Percentiles rank a stretch among this genome's conserved stretches.
Conservation (phyloP, 345 rosid genomes). For the Kernera saxatilis region DNA sequence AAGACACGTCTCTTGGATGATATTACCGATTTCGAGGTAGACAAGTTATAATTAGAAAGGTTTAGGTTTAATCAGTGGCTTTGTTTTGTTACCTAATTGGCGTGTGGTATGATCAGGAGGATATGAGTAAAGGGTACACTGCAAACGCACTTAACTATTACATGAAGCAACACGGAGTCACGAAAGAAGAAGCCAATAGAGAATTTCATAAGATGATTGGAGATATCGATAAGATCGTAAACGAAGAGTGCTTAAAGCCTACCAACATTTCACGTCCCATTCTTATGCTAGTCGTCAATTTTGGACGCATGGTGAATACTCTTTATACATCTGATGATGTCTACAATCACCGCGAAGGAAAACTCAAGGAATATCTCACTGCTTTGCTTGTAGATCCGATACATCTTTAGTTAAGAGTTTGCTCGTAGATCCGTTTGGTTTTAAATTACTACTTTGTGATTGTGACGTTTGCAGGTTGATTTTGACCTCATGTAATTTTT, state of each 20-base stretch:
- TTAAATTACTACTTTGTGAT: no score
- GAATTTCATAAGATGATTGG: neutral
- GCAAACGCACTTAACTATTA: slow-evolving; percentile 6
- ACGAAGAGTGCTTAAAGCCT: neutral
- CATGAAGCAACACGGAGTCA: slow-evolving; percentile 3
- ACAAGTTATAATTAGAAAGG: no score
- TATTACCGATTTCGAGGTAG: slow-evolving; percentile 12
- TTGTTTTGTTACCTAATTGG: neutral
- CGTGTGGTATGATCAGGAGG: slow-evolving; percentile 21
- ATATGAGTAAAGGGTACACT: slow-evolving; percentile 20
- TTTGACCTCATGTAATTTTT: neutral
- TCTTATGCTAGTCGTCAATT: neutral
- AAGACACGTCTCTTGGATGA: slow-evolving; percentile 14
- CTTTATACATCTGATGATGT: neutral
- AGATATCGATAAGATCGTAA: neutral
- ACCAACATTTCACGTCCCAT: neutral
- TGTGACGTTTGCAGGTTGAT: neutral
- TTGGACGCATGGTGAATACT: neutral
- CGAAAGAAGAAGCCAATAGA: neutral
- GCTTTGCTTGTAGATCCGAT: neutral
- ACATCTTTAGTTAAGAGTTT: neutral
- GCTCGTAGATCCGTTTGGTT: no score
- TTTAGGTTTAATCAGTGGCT: neutral
- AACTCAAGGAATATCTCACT: neutral
- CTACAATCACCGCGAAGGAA: neutral